Percentiles rank a stretch among this genome's conserved stretches.
Evolutionary conservation across 225 moss, liverwort and hornwort species (phyloP).

Genomic region (Lunularia cruciata): DNA sequence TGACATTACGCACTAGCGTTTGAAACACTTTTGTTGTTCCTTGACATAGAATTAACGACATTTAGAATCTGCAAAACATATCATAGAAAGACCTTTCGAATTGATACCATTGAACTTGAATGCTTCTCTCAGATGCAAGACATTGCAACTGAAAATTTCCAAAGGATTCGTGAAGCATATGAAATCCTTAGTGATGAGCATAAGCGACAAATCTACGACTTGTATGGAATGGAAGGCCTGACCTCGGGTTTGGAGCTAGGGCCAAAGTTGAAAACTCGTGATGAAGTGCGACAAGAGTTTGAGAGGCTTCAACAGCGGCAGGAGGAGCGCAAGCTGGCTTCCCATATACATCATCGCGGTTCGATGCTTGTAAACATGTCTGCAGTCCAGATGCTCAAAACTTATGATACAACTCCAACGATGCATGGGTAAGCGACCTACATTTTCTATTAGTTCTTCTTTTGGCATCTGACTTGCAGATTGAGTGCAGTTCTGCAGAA

Average conservation of each 20-base stretch:
- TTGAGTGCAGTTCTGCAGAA: no score
- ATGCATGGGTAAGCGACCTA: constrained; percentile 57
- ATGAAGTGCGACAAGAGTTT: constrained; percentile 92
- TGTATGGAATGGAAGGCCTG: constrained; percentile 96
- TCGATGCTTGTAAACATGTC: constrained; percentile 82
- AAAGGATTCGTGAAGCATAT: constrained; percentile 92
- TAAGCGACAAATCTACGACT: constrained; percentile 88
- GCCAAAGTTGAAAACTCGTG: constrained; percentile 84
- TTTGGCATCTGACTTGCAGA: not conserved
- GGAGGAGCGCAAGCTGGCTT: constrained; percentile 85
- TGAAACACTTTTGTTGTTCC: no score
- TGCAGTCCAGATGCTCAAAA: constrained; percentile 68
- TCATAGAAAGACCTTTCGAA: no score
- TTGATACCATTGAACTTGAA: no score
- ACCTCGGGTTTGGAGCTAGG: constrained; percentile 95
- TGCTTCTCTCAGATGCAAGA: constrained; percentile 79
- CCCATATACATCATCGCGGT: constrained; percentile 91
- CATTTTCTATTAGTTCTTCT: not conserved
- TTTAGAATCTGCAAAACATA: no score
- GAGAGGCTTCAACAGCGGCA: constrained; percentile 86
- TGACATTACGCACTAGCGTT: no score
- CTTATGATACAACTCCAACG: constrained; percentile 65
- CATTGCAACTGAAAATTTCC: constrained; percentile 93
- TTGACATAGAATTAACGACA: no score
- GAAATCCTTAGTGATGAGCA: constrained; percentile 93